Percentiles rank a stretch among this genome's conserved stretches.
Conservation (phyloP, 306 rosid genomes). For the Ochetophila trinervis region DNA sequence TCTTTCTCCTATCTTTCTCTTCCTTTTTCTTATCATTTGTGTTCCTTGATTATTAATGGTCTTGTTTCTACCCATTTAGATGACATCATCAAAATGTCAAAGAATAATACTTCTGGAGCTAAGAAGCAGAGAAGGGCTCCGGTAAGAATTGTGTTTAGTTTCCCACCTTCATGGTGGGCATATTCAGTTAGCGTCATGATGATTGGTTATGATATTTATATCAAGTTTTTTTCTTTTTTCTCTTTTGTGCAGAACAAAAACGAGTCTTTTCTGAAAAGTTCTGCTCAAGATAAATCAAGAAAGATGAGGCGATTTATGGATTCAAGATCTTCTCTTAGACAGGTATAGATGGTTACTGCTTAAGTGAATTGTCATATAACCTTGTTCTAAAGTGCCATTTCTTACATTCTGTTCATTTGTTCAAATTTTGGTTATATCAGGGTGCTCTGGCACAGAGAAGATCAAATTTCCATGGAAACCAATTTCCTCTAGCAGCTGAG, state of each 20-base stretch:
- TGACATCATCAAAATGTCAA: slow-evolving; percentile 82
- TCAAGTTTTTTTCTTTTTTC: slow-evolving; percentile 3
- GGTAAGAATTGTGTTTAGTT: slow-evolving; percentile 33
- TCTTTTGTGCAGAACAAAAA: slow-evolving; percentile 53
- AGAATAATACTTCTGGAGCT: slow-evolving; percentile 31
- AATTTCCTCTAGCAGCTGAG: slow-evolving; percentile 63
- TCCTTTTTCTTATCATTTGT: not conserved
- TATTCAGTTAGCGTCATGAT: not conserved
- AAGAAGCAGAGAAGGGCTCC: slow-evolving; percentile 48
- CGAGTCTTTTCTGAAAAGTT: slow-evolving; percentile 41
- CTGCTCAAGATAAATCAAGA: slow-evolving; percentile 56
- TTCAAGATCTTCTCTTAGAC: slow-evolving; percentile 75
- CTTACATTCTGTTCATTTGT: not conserved
- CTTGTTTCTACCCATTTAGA: slow-evolving; percentile 33
- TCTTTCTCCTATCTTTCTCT: not conserved
- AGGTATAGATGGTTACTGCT: slow-evolving; percentile 37
- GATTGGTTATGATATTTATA: not conserved
- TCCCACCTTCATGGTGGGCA: not conserved
- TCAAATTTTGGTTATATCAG: slow-evolving; percentile 34
- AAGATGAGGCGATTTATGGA: slow-evolving; percentile 61
- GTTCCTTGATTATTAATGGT: not conserved
- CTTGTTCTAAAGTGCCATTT: not conserved
- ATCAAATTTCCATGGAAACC: slow-evolving; percentile 75
- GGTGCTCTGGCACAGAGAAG: slow-evolving; percentile 79
- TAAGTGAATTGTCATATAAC: not conserved